Percentiles rank a stretch among this genome's conserved stretches.
phyloP scores from a whole-genome alignment of 2,329 filamentous ascomycete genomes.

The Colletotrichum australisinense region DNA sequence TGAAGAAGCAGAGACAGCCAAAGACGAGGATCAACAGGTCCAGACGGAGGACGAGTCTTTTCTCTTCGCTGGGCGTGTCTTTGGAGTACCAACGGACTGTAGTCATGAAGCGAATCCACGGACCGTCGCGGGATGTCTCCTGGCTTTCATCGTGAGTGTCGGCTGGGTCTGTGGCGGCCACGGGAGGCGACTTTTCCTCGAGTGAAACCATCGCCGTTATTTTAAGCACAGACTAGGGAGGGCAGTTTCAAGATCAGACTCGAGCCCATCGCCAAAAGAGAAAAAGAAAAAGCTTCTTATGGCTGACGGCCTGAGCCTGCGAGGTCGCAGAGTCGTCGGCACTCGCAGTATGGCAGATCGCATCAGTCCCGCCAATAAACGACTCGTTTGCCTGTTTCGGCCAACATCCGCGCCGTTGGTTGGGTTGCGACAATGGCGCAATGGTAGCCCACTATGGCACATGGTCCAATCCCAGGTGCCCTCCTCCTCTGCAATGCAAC shows the following conservation, averaged over 20 bases:
- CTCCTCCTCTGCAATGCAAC: slow-evolving; percentile 6
- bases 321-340: background rate
- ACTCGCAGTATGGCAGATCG: background rate
- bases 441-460: slow-evolving; percentile 30
- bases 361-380: background rate
- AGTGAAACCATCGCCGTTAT: slow-evolving; percentile 6
- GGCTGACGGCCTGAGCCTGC: background rate
- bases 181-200: slow-evolving; percentile 24
- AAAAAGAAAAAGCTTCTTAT: background rate
- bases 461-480: slow-evolving; percentile 7
- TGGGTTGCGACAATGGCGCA: slow-evolving; percentile 28
- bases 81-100: slow-evolving; percentile 47
- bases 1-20: slow-evolving; percentile 53
- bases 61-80: slow-evolving; percentile 46
- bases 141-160: slow-evolving; percentile 3
- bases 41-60: slow-evolving; percentile 48
- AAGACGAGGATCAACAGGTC: slow-evolving; percentile 51
- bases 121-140: slow-evolving; percentile 1
- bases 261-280: background rate
- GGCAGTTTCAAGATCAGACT: no score
- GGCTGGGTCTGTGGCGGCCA: slow-evolving; percentile 1
- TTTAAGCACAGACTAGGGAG: no score
- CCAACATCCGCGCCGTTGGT: slow-evolving; percentile 19
- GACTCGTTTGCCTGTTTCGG: slow-evolving; percentile 6
- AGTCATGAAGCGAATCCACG: slow-evolving; percentile 44